Percentiles rank a stretch among this genome's conserved stretches.
Evolutionary conservation across 2,329 filamentous ascomycete species (phyloP).

Genomic region (Paecilomyces sp.): DNA sequence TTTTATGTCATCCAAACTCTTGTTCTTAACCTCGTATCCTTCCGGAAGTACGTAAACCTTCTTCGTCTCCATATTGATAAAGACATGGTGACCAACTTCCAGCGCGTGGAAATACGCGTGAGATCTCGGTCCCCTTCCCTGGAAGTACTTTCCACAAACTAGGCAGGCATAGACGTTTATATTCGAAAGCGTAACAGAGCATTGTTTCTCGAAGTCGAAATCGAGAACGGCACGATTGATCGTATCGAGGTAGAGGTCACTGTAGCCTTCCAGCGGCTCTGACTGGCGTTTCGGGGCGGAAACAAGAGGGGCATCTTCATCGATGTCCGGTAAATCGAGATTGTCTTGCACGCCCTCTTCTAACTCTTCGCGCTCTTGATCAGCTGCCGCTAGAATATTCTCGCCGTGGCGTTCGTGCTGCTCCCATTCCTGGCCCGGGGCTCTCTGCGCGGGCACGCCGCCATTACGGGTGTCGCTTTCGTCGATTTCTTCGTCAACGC

Average conservation of each 20-base stretch:
- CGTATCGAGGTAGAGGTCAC: constrained; percentile 94
- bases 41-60: constrained; percentile 62
- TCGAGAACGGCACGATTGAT: constrained; percentile 89
- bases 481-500: constrained; percentile 29
- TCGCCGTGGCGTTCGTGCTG: constrained; percentile 28
- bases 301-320: constrained; percentile 29
- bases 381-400: constrained; percentile 50
- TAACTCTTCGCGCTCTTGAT: constrained; percentile 58
- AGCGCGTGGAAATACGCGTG: constrained; percentile 97
- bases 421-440: constrained; percentile 24
- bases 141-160: constrained; percentile 96
- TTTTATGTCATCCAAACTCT: constrained; percentile 95
- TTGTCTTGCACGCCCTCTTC: constrained; percentile 24
- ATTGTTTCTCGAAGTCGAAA: constrained; percentile 98
- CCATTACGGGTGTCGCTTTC: constrained; percentile 17
- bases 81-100: constrained; percentile 93
- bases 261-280: constrained; percentile 79
- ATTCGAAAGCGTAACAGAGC: constrained; percentile 90
- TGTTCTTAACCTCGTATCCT: constrained; percentile 92
- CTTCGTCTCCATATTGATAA: constrained; percentile 78
- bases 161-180: constrained; percentile 98
- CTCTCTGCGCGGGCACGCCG: constrained; percentile 16
- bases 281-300: constrained; percentile 54
- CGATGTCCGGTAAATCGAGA: constrained; percentile 21
- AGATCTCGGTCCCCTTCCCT: constrained; percentile 86